Conservation (phyloP, 129 eudicot species). For the Dittrichia graveolens region DNA sequence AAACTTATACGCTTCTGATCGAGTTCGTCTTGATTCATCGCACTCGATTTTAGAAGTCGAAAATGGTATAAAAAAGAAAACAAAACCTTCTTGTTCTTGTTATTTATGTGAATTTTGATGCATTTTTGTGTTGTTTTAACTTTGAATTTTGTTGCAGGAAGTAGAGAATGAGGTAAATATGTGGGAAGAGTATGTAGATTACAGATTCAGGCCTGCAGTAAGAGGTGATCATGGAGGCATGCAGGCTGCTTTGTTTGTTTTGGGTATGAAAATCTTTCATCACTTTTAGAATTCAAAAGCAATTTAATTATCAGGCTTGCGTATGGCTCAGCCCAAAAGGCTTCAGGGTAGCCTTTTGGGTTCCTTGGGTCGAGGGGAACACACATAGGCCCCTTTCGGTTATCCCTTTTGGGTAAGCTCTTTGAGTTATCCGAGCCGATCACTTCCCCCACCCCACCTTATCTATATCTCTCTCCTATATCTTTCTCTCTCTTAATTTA, state of each 20-base stretch:
- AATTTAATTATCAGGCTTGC: no score
- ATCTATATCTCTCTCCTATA: no score
- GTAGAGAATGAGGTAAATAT: constrained; percentile 35
- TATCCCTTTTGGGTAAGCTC: no score
- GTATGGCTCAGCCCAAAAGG: no score
- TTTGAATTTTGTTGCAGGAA: constrained; percentile 46
- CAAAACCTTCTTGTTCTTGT: neutral
- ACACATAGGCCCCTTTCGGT: no score
- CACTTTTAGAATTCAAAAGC: neutral
- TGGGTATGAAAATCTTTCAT: constrained; percentile 40
- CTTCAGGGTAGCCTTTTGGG: no score
- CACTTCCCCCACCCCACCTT: no score
- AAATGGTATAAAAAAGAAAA: constrained; percentile 14
- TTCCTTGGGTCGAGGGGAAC: no score
- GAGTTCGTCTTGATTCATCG: neutral
- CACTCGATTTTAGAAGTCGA: neutral
- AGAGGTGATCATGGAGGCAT: constrained; percentile 81
- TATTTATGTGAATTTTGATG: neutral
- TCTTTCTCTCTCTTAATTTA: no score
- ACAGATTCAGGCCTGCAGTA: constrained; percentile 51
- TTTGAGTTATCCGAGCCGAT: no score
- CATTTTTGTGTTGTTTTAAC: constrained; percentile 9
- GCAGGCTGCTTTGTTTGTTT: constrained; percentile 69
- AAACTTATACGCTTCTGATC: neutral
- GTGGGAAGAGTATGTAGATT: constrained; percentile 88